Percentiles rank a stretch among this genome's conserved stretches.
phyloP scores from a whole-genome alignment of 371 early-diverging fungal genomes.

The Rhizopus arrhizus region DNA sequence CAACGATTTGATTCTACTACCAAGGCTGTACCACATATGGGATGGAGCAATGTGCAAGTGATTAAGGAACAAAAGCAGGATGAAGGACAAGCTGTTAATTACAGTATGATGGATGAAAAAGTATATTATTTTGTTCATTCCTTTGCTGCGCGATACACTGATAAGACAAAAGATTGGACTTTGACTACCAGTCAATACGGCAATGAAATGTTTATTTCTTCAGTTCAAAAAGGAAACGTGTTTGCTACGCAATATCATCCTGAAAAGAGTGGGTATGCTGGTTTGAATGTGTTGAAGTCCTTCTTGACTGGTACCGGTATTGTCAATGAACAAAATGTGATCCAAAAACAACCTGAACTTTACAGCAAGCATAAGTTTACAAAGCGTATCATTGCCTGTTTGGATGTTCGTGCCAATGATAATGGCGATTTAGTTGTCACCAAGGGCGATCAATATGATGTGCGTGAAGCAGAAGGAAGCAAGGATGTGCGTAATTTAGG shows the following conservation, averaged over 20 bases:
- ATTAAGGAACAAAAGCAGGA: conserved; percentile 36
- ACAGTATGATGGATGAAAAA: conserved; percentile 50
- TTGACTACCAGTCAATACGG: conserved; percentile 85
- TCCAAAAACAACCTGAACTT: conserved; percentile 31
- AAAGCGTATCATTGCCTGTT: conserved; percentile 93
- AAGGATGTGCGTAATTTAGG: conserved; percentile 95
- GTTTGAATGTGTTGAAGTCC: conserved; percentile 76
- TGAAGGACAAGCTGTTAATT: conserved; percentile 35
- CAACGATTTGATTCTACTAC: conserved; percentile 64
- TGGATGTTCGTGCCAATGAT: conserved; percentile 97
- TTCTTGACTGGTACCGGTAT: conserved; percentile 72
- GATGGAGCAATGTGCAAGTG: conserved; percentile 85
- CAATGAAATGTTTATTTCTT: conserved; percentile 82
- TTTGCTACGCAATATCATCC: conserved; percentile 98
- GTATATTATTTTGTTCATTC: conserved; percentile 97
- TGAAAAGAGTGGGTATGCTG: conserved; percentile 93
- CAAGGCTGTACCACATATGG: conserved; percentile 97
- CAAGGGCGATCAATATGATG: conserved; percentile 98
- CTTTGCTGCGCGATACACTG: conserved; percentile 76
- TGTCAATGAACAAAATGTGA: conserved; percentile 29
- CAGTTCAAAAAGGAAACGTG: conserved; percentile 82
- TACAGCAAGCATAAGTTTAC: conserved; percentile 66
- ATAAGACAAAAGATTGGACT: conserved; percentile 61
- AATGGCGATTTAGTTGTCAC: conserved; percentile 96
- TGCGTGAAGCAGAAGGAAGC: conserved; percentile 72